These are phyloP conservation scores for Rhodotorula mucilaginosa DNA, from an alignment of 1,284 basidiomycete species.

Conservation along the genomic window DNA sequence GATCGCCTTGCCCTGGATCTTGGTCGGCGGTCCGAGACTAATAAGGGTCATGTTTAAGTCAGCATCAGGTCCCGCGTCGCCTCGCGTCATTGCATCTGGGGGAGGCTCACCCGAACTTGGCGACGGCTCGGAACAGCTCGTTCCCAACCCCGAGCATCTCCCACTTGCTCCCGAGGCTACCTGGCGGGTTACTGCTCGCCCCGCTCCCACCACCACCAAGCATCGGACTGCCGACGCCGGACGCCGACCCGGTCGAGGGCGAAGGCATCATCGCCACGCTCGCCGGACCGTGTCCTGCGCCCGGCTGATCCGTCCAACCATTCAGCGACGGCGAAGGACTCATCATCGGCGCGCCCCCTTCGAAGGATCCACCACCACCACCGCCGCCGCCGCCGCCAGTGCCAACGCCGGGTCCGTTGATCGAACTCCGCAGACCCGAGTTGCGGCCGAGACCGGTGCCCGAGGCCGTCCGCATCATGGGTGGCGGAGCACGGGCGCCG, in stretches of 20 bases:
- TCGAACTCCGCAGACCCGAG: constrained; percentile 16
- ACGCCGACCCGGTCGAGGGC: not conserved
- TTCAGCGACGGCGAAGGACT: not conserved
- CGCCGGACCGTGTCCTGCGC: not conserved
- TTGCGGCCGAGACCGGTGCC: constrained; percentile 16
- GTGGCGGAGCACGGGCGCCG: not conserved
- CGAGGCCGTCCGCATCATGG: constrained; percentile 17
- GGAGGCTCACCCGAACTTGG: constrained; percentile 79
- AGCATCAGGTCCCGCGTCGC: not conserved
- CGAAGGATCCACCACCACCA: not conserved
- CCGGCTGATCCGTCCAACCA: not conserved
- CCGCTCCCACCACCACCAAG: not conserved
- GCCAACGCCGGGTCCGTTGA: not conserved
- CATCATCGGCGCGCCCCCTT: not conserved
- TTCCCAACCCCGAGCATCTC: constrained; percentile 83
- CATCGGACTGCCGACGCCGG: constrained; percentile 15
- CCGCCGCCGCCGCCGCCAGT: not conserved
- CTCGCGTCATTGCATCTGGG: too few relatives aligned
- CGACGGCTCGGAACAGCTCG: constrained; percentile 82
- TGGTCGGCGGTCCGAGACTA: constrained; percentile 94
- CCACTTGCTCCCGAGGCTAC: constrained; percentile 92
- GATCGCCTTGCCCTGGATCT: constrained; percentile 93
- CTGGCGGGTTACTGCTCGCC: constrained; percentile 50
- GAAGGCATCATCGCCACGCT: not conserved
- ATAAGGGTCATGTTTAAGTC: not conserved